Evolutionary conservation across 1,284 basidiomycete species (phyloP).

Genomic region (Coriolopsis trogii): DNA sequence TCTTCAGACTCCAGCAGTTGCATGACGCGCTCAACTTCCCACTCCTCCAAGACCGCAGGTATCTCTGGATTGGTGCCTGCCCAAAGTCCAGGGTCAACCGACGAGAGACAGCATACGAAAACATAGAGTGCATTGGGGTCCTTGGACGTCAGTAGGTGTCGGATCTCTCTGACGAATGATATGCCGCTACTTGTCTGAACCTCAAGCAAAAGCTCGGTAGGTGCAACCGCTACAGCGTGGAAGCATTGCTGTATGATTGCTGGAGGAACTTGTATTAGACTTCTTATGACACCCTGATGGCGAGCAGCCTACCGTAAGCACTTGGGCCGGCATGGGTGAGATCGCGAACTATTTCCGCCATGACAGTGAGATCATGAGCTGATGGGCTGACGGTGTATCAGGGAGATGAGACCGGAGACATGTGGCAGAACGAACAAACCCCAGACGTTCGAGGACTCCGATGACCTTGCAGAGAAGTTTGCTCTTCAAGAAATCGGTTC

Average conservation of each 20-base stretch:
- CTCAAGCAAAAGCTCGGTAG: constrained; percentile 34
- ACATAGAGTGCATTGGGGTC: constrained; percentile 63
- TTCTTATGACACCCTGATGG: not conserved
- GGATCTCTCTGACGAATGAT: constrained; percentile 51
- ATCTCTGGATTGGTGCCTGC: constrained; percentile 57
- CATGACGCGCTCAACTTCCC: constrained; percentile 74
- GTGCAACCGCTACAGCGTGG: constrained; percentile 42
- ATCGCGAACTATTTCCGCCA: no score
- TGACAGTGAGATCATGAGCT: constrained; percentile 36
- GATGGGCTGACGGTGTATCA: constrained; percentile 21
- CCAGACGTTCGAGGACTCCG: constrained; percentile 3
- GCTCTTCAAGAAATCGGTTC: constrained; percentile 6
- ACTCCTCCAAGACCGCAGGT: constrained; percentile 57
- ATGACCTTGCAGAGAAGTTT: constrained; percentile 16
- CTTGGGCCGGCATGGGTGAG: not conserved
- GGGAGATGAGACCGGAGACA: not conserved
- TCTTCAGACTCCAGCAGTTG: constrained; percentile 63
- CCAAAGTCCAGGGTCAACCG: constrained; percentile 62
- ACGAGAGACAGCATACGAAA: constrained; percentile 64
- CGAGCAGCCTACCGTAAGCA: constrained; percentile 16
- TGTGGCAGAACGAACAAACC: constrained; percentile 10
- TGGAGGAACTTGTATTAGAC: constrained; percentile 3
- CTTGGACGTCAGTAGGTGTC: constrained; percentile 55
- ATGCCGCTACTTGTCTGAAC: constrained; percentile 26
- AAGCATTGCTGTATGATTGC: constrained; percentile 45